A percentile compares a stretch with the other conserved stretches of the same genome.
These are phyloP conservation scores for Conidiobolus incongruus DNA, from an alignment of 371 early-diverging fungal species.

Conservation along the genomic window DNA sequence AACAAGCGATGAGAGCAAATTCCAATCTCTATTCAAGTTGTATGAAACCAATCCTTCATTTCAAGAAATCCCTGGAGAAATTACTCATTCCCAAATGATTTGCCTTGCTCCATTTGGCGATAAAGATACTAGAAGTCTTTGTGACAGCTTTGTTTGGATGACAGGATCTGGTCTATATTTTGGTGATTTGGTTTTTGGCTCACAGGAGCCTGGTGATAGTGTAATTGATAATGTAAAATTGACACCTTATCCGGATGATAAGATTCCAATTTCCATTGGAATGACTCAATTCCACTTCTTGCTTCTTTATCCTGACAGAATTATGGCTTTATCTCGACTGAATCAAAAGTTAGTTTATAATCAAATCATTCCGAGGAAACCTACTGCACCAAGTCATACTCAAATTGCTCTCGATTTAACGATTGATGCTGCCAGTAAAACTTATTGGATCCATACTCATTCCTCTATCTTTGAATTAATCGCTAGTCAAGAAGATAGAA, in stretches of 20 bases:
- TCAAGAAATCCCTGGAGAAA: conserved; percentile 50
- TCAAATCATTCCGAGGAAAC: conserved; percentile 43
- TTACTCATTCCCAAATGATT: conserved; percentile 26
- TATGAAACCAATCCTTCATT: conserved; percentile 18
- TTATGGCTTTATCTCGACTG: conserved; percentile 54
- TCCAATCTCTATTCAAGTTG: not conserved
- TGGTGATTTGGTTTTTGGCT: conserved; percentile 53
- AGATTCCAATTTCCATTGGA: conserved; percentile 46
- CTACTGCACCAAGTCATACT: conserved; percentile 15
- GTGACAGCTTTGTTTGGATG: conserved; percentile 53
- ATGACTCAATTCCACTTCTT: conserved; percentile 75
- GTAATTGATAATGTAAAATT: conserved; percentile 53
- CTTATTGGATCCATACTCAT: conserved; percentile 74
- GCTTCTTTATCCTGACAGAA: conserved; percentile 42
- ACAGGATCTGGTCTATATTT: conserved; percentile 63
- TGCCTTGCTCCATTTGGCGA: conserved; percentile 42
- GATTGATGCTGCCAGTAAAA: conserved; percentile 49
- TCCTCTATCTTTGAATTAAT: conserved; percentile 60
- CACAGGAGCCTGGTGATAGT: conserved; percentile 47
- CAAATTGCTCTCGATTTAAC: conserved; percentile 10
- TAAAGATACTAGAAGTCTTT: conserved; percentile 32
- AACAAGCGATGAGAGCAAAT: conserved; percentile 1
- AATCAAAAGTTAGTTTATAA: conserved; percentile 63
- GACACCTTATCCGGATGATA: conserved; percentile 33
- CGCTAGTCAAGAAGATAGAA: conserved; percentile 68